Evolutionary conservation across 225 moss, liverwort and hornwort genomes (phyloP), one percentile per base, ranked within the genome.

Genomic region (Sphagnum tenellum): DNA sequence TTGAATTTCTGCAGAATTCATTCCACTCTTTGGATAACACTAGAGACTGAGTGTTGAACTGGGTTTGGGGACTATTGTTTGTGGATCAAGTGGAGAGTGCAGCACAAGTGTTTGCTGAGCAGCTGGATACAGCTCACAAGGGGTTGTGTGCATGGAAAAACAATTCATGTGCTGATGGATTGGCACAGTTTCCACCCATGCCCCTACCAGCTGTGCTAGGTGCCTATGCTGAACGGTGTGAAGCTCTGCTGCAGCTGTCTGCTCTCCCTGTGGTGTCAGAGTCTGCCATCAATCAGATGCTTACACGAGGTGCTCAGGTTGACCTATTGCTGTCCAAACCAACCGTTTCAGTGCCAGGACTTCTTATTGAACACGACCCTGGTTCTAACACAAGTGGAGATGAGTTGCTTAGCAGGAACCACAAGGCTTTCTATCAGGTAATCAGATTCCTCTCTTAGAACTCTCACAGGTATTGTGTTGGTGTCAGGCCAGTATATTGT

Each of bases 81-180:
- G 60, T 74, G 57, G 46, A 49, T 54, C 47, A 71, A 90, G 91
- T 77, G 70, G 87, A 88, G 56, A 75, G 65, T 63, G 87, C 90
- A 55, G 89, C 88, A 47, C 82, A 86, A 45, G 67, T 77, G 48
- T 98, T 98, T 56, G 83, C 86, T 44, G 93, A 93, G 78, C 85
- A 90, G 70, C 86, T 98, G 75, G 93, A 98, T 46, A 86, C 80
- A 56, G 89, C 77, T 14, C 98, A 98, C 73, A 98, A 91, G 79
- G 62, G 72, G 50, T 75, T 98, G 48, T 98, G 98, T 70, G 57
- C 93, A 57, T 98, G 98, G 98, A 98, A 79, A 76, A 90, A 84
- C 11, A 98, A 93, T 76, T 59, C 89, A 3, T 98, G 93, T 83
- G 82, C 86, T 46, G 93, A 90, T 47, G 77, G 71, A 50, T 80